These are phyloP conservation scores for Dactylellina leptospora DNA, from an alignment of 2,329 filamentous ascomycete species.

Conservation along the genomic window DNA sequence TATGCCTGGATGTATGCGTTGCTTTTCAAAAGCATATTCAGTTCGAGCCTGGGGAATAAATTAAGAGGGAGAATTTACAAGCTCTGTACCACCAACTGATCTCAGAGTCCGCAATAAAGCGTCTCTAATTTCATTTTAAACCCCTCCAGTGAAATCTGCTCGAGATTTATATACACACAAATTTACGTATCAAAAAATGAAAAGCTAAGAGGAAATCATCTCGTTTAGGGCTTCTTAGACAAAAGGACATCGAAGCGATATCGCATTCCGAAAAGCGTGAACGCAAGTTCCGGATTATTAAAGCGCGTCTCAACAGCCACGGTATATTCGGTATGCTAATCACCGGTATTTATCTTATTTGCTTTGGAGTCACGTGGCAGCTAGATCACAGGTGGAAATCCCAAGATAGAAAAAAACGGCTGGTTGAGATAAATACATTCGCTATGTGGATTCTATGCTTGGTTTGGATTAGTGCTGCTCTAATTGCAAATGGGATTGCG, in stretches of 20 bases:
- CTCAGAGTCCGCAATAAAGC: neutral
- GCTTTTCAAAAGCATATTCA: conserved; percentile 18
- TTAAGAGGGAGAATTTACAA: neutral
- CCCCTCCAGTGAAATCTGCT: neutral
- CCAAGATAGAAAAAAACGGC: conserved; percentile 8
- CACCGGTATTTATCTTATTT: conserved; percentile 18
- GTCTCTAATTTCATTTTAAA: neutral
- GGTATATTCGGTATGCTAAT: conserved; percentile 3
- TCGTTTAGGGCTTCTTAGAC: neutral
- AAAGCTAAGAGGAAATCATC: conserved; percentile 14
- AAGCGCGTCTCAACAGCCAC: conserved; percentile 9
- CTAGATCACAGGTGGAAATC: conserved; percentile 21
- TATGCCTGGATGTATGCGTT: conserved; percentile 33
- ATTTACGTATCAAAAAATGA: conserved; percentile 1
- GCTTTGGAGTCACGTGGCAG: conserved; percentile 29
- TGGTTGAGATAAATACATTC: neutral
- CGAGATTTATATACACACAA: neutral
- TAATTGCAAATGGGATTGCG: conserved; percentile 6
- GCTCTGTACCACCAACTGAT: neutral
- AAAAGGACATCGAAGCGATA: conserved; percentile 2
- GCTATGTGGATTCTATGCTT: conserved; percentile 27
- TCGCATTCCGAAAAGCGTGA: neutral
- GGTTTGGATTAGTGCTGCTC: conserved; percentile 15
- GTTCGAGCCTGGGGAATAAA: neutral
- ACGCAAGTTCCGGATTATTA: conserved; percentile 15